Conservation (phyloP, 2,329 filamentous ascomycete genomes). For the Cordyceps cicadae region DNA sequence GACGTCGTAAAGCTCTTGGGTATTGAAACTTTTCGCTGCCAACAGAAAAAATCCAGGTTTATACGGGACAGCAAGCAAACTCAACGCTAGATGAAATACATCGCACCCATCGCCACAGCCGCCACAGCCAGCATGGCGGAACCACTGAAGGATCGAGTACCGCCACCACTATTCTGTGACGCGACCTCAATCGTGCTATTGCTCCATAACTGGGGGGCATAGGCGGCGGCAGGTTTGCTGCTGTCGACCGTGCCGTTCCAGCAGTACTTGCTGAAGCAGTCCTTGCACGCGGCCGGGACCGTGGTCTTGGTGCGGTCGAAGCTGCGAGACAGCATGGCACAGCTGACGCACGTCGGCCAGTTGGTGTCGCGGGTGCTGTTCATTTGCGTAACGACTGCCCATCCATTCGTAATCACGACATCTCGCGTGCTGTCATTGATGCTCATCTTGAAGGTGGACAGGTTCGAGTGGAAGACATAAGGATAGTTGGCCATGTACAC, state of each 20-base stretch:
- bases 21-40: neutral
- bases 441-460: constrained; percentile 62
- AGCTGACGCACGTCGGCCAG: constrained; percentile 82
- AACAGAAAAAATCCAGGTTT: neutral
- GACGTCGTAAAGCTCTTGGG: neutral
- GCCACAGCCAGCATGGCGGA: neutral
- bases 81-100: neutral
- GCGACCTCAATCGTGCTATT: constrained; percentile 3
- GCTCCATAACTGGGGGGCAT: constrained; percentile 3
- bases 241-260: constrained; percentile 69
- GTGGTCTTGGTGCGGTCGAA: constrained; percentile 60
- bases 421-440: constrained; percentile 63
- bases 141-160: neutral
- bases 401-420: constrained; percentile 78
- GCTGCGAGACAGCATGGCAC: constrained; percentile 73
- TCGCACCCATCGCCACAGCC: neutral
- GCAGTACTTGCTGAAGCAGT: constrained; percentile 79
- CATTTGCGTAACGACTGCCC: constrained; percentile 71
- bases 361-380: constrained; percentile 66
- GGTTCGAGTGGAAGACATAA: constrained; percentile 68
- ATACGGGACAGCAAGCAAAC: neutral
- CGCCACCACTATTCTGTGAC: neutral
- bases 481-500: constrained; percentile 78
- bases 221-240: constrained; percentile 15
- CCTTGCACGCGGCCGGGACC: constrained; percentile 62